Evolutionary conservation across 1,139 yeast genomes (phyloP).

Genomic region (Yamadazyma spencermartinsiae): DNA sequence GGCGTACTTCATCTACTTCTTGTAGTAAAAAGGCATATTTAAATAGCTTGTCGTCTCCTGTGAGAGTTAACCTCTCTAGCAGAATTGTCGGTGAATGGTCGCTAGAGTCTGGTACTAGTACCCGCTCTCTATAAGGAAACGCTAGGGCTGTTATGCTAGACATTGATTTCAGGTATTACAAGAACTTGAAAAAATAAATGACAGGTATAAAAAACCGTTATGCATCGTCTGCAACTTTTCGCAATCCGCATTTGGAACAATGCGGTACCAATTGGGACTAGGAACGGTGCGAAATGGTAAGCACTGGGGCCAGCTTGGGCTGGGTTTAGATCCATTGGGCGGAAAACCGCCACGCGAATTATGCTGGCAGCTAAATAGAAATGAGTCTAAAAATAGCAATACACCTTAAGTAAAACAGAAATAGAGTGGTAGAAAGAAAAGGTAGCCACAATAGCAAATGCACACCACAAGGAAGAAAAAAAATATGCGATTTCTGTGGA

Average conservation of each 20-base stretch:
- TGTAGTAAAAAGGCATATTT: slow-evolving; percentile 22
- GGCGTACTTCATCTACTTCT: slow-evolving; percentile 11
- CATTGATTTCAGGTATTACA: not conserved
- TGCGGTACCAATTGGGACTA: too few relatives aligned
- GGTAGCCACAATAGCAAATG: too few relatives aligned
- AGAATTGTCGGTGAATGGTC: slow-evolving; percentile 8
- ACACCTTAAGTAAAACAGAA: too few relatives aligned
- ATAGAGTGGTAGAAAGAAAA: too few relatives aligned
- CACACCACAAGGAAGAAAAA: slow-evolving; percentile 17
- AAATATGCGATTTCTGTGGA: slow-evolving; percentile 80
- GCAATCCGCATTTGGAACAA: too few relatives aligned
- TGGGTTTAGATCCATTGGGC: too few relatives aligned
- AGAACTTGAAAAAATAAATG: not conserved
- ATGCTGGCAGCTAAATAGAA: too few relatives aligned
- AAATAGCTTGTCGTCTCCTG: slow-evolving; percentile 23
- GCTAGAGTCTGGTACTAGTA: too few relatives aligned
- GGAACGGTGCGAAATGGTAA: too few relatives aligned
- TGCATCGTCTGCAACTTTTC: not conserved
- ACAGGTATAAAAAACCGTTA: slow-evolving; percentile 1
- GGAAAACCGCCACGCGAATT: too few relatives aligned
- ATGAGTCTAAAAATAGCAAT: too few relatives aligned
- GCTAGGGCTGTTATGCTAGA: slow-evolving; percentile 16
- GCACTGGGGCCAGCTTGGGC: too few relatives aligned
- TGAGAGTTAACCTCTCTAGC: slow-evolving; percentile 25
- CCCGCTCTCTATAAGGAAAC: slow-evolving; percentile 25